Conservation (phyloP, 2,329 filamentous ascomycete species). For the Nothopassalora personata region DNA sequence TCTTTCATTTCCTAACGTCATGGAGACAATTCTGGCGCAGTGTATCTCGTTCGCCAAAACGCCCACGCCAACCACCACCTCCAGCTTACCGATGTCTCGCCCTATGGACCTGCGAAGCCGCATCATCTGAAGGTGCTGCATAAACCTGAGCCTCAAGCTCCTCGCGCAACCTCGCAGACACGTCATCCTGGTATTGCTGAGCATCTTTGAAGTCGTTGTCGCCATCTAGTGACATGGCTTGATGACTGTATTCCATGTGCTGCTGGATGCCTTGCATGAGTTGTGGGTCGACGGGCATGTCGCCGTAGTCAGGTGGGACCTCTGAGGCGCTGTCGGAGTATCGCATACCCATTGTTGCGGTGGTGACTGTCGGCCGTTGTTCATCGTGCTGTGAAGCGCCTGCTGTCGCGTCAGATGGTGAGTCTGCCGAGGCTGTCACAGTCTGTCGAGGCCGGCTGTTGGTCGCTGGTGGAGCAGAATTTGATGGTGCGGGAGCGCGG, state of each 20-base stretch:
- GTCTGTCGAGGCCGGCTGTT: slow-evolving; percentile 3
- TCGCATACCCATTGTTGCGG: slow-evolving; percentile 32
- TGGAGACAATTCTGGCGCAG: not conserved
- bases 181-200: not conserved
- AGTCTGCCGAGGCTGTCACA: slow-evolving; percentile 14
- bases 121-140: not conserved
- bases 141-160: slow-evolving; percentile 8
- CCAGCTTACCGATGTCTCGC: slow-evolving; percentile 1
- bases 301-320: slow-evolving; percentile 37
- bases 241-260: not conserved
- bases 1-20: not conserved
- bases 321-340: slow-evolving; percentile 18
- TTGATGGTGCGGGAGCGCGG: slow-evolving; percentile 5
- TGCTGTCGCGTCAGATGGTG: not conserved
- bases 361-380: slow-evolving; percentile 9
- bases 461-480: not conserved
- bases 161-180: slow-evolving; percentile 5
- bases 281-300: slow-evolving; percentile 57
- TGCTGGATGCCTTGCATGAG: slow-evolving; percentile 44
- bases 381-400: slow-evolving; percentile 7
- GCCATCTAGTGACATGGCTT: not conserved
- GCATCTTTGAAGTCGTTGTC: not conserved
- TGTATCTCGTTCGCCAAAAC: not conserved
- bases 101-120: slow-evolving; percentile 3
- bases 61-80: not conserved